Evolutionary conservation across 78 protist species (phyloP).

Genomic region (Cavenderia fasciculata): DNA sequence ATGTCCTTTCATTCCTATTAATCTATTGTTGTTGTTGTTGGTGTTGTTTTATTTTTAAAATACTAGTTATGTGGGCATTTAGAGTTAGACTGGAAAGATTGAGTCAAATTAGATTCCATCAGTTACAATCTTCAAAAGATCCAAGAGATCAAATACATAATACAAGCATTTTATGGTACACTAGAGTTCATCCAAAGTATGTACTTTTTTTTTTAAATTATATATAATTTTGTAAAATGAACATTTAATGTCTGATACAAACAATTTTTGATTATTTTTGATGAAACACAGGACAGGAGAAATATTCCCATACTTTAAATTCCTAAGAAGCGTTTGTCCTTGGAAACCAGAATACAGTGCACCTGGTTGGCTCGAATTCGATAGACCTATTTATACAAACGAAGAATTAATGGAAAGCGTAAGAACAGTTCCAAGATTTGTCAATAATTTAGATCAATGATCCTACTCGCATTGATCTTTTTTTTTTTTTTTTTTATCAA

Average conservation of each 20-base stretch:
- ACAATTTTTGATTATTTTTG: too few relatives aligned
- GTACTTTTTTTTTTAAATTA: too few relatives aligned
- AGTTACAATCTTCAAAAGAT: constrained; percentile 57
- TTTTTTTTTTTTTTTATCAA: too few relatives aligned
- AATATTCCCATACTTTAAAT: constrained; percentile 72
- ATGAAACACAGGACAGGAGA: too few relatives aligned
- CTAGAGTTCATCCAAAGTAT: constrained; percentile 83
- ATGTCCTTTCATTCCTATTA: too few relatives aligned
- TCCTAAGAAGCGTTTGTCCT: constrained; percentile 71
- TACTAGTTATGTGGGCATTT: constrained; percentile 76
- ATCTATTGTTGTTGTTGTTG: too few relatives aligned
- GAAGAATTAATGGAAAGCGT: constrained; percentile 76
- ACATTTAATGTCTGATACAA: too few relatives aligned
- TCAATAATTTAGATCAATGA: constrained; percentile 27
- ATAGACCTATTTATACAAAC: constrained; percentile 74
- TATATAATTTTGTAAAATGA: too few relatives aligned
- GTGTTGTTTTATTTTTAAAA: neutral
- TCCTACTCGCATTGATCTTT: too few relatives aligned
- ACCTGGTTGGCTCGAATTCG: constrained; percentile 82
- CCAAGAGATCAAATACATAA: constrained; percentile 80
- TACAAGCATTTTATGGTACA: constrained; percentile 75
- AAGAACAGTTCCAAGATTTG: constrained; percentile 77
- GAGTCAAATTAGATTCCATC: constrained; percentile 75
- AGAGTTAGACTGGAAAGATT: constrained; percentile 81
- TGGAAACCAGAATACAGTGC: constrained; percentile 83